Conservation (phyloP, 1,284 basidiomycete species). For the Heterobasidion annosum region DNA sequence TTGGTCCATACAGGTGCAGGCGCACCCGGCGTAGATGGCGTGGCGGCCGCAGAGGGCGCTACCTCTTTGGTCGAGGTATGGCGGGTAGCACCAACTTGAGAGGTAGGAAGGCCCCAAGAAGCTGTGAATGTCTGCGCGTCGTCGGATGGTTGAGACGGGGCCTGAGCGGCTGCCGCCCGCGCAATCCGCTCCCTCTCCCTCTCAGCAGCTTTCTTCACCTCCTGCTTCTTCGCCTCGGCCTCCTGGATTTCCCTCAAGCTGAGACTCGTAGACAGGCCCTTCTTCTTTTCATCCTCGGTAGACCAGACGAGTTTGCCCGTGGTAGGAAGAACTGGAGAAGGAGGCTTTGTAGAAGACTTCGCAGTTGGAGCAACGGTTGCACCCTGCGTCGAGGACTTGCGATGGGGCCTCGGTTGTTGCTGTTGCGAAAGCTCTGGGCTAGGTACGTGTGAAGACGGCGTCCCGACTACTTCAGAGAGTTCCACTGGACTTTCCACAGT, state of each 20-base stretch:
- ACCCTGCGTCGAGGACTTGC: not conserved
- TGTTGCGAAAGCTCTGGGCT: not conserved
- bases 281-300: constrained; percentile 56
- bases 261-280: constrained; percentile 32
- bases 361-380: constrained; percentile 8
- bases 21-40: constrained; percentile 21
- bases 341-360: constrained; percentile 10
- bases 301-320: constrained; percentile 34
- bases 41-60: constrained; percentile 21
- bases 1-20: constrained; percentile 59
- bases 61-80: constrained; percentile 35
- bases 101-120: constrained; percentile 74
- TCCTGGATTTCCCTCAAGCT: constrained; percentile 95
- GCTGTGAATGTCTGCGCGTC: constrained; percentile 54
- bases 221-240: constrained; percentile 77
- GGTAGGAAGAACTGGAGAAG: constrained; percentile 10
- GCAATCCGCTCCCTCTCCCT: constrained; percentile 54
- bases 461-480: constrained; percentile 2
- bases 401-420: not conserved
- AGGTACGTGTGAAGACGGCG: constrained; percentile 2
- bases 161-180: constrained; percentile 21
- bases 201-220: constrained; percentile 63
- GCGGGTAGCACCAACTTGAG: constrained; percentile 53
- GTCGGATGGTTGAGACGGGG: constrained; percentile 30
- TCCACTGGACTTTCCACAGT: constrained; percentile 7